phyloP scores from a whole-genome alignment of 148 eudicot species.

The Simmondsia chinensis region DNA sequence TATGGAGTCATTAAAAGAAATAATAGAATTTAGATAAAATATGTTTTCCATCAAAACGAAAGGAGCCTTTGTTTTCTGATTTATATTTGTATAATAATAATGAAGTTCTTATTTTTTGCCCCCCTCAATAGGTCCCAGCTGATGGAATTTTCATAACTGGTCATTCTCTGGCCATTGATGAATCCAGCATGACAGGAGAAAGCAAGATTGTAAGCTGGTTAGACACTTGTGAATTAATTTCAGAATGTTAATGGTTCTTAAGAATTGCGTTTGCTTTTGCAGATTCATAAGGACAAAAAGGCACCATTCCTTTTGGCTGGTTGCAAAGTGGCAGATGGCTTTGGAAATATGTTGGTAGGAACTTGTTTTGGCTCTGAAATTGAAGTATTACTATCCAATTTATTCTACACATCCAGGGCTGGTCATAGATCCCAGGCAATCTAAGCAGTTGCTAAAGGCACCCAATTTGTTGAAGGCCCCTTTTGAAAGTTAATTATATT shows the following conservation, averaged over 20 bases:
- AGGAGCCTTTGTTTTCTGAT: too few species aligned
- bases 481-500: too few species aligned
- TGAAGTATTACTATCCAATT: too few species aligned
- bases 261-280: constrained; percentile 11
- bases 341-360: constrained; percentile 85
- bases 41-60: too few species aligned
- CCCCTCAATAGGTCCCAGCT: constrained; percentile 84
- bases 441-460: too few species aligned
- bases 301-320: constrained; percentile 80
- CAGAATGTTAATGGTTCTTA: constrained; percentile 8
- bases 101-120: constrained; percentile 2
- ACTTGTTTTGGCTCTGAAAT: too few species aligned
- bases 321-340: constrained; percentile 94
- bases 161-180: constrained; percentile 80
- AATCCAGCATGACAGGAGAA: constrained; percentile 99
- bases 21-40: too few species aligned
- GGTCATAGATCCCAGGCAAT: too few species aligned
- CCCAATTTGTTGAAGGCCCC: too few species aligned
- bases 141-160: constrained; percentile 74
- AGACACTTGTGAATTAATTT: constrained; percentile 6
- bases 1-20: too few species aligned
- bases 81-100: not conserved
- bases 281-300: constrained; percentile 69
- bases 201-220: constrained; percentile 82
- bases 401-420: too few species aligned